These are phyloP conservation scores for Bjerkandera adusta DNA, from an alignment of 1,284 basidiomycete genomes.

Conservation along the genomic window DNA sequence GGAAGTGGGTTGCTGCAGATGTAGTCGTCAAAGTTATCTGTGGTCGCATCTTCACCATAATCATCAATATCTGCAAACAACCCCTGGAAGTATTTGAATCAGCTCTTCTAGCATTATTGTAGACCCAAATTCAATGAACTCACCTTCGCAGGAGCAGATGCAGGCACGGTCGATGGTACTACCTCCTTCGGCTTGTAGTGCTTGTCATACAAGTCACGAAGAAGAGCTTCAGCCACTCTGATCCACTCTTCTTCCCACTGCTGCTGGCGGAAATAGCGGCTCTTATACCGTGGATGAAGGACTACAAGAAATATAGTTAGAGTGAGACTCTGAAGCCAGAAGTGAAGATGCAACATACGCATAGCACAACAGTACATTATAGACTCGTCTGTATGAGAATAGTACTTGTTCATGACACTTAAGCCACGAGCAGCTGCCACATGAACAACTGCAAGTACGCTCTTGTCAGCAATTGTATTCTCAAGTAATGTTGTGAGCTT, in stretches of 20 bases:
- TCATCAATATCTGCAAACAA: not conserved
- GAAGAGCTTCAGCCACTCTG: not conserved
- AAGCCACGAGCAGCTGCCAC: conserved; percentile 1
- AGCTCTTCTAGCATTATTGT: not conserved
- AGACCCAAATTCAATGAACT: not conserved
- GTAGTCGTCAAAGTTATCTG: not conserved
- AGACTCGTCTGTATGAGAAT: conserved; percentile 5
- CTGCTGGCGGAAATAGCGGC: conserved; percentile 4
- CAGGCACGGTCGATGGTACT: not conserved
- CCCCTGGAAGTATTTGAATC: too few relatives aligned
- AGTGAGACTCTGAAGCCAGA: not conserved
- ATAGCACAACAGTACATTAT: conserved; percentile 8
- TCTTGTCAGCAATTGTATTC: not conserved
- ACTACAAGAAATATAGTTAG: conserved; percentile 1
- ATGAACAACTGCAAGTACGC: not conserved
- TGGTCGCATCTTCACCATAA: not conserved
- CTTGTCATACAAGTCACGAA: not conserved
- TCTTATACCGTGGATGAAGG: conserved; percentile 5
- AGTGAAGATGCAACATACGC: not conserved
- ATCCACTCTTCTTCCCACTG: conserved; percentile 5
- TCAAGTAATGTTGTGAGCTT: not conserved
- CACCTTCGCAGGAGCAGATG: not conserved
- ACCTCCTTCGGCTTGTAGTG: conserved; percentile 3
- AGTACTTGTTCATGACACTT: conserved; percentile 6
- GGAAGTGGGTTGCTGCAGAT: not conserved